Base-by-base conservation (phyloP, 257 asterid genomes). In the Pogostemon cablin region DNA sequence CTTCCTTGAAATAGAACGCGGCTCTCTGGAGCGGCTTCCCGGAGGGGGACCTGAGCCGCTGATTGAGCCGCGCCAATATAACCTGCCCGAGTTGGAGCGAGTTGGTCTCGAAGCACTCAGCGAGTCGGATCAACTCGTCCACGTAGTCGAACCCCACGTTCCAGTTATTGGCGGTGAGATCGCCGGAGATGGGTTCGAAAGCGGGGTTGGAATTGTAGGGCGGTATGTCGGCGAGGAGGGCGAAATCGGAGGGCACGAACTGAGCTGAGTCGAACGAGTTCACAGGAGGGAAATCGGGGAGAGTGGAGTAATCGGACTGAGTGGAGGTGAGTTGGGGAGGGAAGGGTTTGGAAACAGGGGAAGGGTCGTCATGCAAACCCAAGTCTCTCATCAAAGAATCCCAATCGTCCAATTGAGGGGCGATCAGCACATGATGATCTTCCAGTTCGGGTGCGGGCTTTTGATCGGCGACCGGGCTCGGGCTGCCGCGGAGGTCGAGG, bases 1-100 rank as follows among this genome's bases (percentile, higher is more conserved):
- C 97, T 83, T 91, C 95, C 83, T 95, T 95, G 95, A 95, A 89
- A 75, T 91, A 95, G 77, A 88, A 95, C 53, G 98, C 95, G 3
- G 95, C 92, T 78, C 99, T 68, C 75, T 86, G 96, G 6, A 90
- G 86, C 0, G 97, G 88, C 35, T 88, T 89, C 2, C 97, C 98
- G 0, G 80, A 61, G 0, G 99, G 84, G 0, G 89, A 84, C 2
- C 81, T 74, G 11, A 95, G 84, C 10, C 86, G 81, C 11, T 93
- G 96, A 74, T 95, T 91, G 81, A 95, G 95, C 73, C 95, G 92
- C 40, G 92, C 88, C 66, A 91, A 73, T 73, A 95, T 86, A 34
- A 81, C 88, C 12, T 86, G 93, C 12, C 89, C 88, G 70, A 89
- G 90, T 61, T 95, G 96, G 43, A 87, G 55, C 3, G 99, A 87